phyloP scores from a whole-genome alignment of 345 rosid species.

The Raphanus sativus region DNA sequence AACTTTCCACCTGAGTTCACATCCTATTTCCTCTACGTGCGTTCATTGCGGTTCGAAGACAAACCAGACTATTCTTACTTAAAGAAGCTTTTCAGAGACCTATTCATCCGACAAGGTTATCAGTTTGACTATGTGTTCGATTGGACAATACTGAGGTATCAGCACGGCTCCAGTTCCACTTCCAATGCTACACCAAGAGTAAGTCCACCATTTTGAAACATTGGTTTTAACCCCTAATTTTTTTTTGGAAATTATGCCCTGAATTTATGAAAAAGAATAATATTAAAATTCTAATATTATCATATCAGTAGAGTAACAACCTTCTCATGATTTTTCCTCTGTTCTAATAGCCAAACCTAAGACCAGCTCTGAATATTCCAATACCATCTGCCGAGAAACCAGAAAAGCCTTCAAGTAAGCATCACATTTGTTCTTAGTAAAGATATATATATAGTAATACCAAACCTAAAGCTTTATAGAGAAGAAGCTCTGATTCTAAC shows the following conservation, averaged over 20 bases:
- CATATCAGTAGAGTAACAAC: not conserved
- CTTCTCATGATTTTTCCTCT: not conserved
- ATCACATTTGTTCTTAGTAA: not conserved
- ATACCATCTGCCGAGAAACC: slow-evolving; percentile 53
- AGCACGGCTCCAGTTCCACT: slow-evolving; percentile 61
- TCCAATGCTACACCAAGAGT: slow-evolving; percentile 71
- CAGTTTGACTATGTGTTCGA: slow-evolving; percentile 93
- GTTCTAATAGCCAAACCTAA: slow-evolving; percentile 51
- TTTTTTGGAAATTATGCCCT: too few relatives aligned
- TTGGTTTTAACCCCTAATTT: too few relatives aligned
- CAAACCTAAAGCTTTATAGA: too few relatives aligned
- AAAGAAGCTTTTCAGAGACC: slow-evolving; percentile 90
- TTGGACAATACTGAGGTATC: slow-evolving; percentile 91
- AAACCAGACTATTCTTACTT: slow-evolving; percentile 95
- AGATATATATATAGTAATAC: too few relatives aligned
- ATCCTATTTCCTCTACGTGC: slow-evolving; percentile 90
- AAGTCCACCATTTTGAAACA: slow-evolving; percentile 31
- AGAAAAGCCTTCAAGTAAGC: slow-evolving; percentile 74
- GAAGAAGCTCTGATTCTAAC: slow-evolving; percentile 1
- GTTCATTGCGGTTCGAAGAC: slow-evolving; percentile 91
- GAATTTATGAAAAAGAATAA: too few relatives aligned
- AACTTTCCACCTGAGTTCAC: slow-evolving; percentile 84
- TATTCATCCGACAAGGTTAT: slow-evolving; percentile 92
- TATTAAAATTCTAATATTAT: too few relatives aligned
- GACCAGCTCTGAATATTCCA: slow-evolving; percentile 53